Percentiles rank a stretch among this genome's conserved stretches.
phyloP scores from a whole-genome alignment of 2,329 filamentous ascomycete genomes.

The Elsinoe australis region DNA sequence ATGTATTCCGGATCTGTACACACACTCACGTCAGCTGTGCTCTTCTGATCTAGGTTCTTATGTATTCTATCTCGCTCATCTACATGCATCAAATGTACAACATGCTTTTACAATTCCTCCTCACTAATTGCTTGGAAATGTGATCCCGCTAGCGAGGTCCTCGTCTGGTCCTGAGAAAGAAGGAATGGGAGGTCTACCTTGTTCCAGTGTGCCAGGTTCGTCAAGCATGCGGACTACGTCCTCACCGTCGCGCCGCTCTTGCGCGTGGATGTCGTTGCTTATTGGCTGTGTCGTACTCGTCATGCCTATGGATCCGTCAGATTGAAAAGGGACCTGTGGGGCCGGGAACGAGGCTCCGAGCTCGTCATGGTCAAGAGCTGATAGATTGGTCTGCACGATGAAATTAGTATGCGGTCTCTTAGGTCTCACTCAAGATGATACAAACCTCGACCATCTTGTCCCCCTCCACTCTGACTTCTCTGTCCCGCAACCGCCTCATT shows the following conservation, averaged over 20 bases:
- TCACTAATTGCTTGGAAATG: neutral
- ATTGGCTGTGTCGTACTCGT: neutral
- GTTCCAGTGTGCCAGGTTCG: conserved; percentile 7
- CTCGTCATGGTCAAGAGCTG: neutral
- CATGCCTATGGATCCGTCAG: neutral
- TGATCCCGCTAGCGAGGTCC: neutral
- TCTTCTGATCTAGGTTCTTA: neutral
- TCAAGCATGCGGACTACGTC: conserved; percentile 14
- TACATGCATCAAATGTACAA: neutral
- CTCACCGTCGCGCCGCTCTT: conserved; percentile 10
- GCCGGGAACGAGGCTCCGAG: neutral
- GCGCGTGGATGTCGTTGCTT: neutral
- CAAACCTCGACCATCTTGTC: conserved; percentile 58
- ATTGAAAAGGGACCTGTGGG: neutral
- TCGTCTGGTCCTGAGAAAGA: neutral
- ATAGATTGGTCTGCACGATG: neutral
- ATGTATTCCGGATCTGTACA: conserved; percentile 24
- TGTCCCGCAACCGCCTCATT: conserved; percentile 67
- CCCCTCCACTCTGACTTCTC: conserved; percentile 64
- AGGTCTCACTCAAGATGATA: too few species aligned
- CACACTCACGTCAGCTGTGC: neutral
- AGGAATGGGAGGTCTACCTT: conserved; percentile 12
- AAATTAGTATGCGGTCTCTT: too few species aligned
- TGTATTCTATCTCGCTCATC: neutral
- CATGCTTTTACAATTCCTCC: too few species aligned